Conservation (phyloP, 2,329 filamentous ascomycete species). For the Calonectria ilicicola region DNA sequence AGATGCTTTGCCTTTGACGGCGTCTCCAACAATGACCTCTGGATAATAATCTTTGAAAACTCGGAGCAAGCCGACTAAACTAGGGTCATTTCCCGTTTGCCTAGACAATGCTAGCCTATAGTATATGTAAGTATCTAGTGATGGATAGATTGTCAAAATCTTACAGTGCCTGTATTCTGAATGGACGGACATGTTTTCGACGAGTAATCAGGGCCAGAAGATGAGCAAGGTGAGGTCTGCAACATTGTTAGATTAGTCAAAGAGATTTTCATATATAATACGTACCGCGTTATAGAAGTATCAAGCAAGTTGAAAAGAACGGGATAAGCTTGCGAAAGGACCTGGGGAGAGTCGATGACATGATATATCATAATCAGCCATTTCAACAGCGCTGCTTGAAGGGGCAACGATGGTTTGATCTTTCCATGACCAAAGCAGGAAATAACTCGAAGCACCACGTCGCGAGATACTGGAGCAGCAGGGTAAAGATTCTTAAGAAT, state of each 20-base stretch:
- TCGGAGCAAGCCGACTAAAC: slow-evolving; percentile 78
- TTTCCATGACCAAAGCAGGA: slow-evolving; percentile 82
- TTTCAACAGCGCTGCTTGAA: slow-evolving; percentile 78
- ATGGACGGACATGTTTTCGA: slow-evolving; percentile 85
- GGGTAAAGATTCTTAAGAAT: slow-evolving; percentile 84
- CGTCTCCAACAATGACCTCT: slow-evolving; percentile 83
- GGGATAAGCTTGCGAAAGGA: slow-evolving; percentile 77
- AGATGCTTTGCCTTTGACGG: slow-evolving; percentile 69
- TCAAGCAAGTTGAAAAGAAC: slow-evolving; percentile 86
- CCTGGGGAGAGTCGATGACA: slow-evolving; percentile 70
- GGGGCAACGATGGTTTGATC: slow-evolving; percentile 77
- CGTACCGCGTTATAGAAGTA: slow-evolving; percentile 78
- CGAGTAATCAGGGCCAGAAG: slow-evolving; percentile 83
- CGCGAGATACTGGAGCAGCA: slow-evolving; percentile 69
- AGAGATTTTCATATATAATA: too few relatives aligned
- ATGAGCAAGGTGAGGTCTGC: slow-evolving; percentile 75
- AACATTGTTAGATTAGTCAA: slow-evolving; percentile 33
- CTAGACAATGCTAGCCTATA: slow-evolving; percentile 67
- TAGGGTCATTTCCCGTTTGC: slow-evolving; percentile 78
- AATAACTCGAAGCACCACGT: slow-evolving; percentile 74
- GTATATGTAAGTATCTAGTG: slow-evolving; percentile 6
- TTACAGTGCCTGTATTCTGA: slow-evolving; percentile 82
- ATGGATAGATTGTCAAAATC: slow-evolving; percentile 38
- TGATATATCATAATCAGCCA: slow-evolving; percentile 86
- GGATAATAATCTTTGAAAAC: slow-evolving; percentile 95